Evolutionary conservation across 352 stramenopile species (phyloP).

Genomic region (Phytophthora sp.): DNA sequence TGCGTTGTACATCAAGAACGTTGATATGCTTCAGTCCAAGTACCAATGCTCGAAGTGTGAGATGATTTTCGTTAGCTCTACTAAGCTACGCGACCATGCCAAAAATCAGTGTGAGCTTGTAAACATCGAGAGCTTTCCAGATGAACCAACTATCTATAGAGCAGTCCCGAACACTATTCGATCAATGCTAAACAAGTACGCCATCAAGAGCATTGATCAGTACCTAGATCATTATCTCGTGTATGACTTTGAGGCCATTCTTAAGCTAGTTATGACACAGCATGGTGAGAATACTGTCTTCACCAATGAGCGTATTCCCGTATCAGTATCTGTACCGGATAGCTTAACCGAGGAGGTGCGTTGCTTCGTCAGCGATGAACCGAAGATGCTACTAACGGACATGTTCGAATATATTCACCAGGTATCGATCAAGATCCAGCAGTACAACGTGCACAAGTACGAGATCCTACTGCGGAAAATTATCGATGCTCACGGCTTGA

Average conservation of each 20-base stretch:
- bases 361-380: slow-evolving; percentile 3
- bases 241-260: not conserved
- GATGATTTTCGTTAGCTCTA: not conserved
- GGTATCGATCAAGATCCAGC: no score
- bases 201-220: not conserved
- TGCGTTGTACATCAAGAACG: not conserved
- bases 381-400: not conserved
- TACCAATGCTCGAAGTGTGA: not conserved
- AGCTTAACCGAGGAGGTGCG: slow-evolving; percentile 3
- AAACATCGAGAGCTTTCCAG: no score
- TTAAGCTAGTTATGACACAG: not conserved
- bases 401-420: slow-evolving; percentile 4
- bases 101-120: no score
- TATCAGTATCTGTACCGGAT: not conserved
- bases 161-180: no score
- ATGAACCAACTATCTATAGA: no score
- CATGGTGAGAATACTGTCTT: not conserved
- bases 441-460: no score
- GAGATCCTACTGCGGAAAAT: no score
- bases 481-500: no score
- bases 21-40: not conserved
- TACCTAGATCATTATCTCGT: no score
- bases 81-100: no score
- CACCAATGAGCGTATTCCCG: not conserved
- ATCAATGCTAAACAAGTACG: no score